These are phyloP conservation scores for Aspergillus bombycis DNA, from an alignment of 2,329 filamentous ascomycete genomes.

Conservation along the genomic window DNA sequence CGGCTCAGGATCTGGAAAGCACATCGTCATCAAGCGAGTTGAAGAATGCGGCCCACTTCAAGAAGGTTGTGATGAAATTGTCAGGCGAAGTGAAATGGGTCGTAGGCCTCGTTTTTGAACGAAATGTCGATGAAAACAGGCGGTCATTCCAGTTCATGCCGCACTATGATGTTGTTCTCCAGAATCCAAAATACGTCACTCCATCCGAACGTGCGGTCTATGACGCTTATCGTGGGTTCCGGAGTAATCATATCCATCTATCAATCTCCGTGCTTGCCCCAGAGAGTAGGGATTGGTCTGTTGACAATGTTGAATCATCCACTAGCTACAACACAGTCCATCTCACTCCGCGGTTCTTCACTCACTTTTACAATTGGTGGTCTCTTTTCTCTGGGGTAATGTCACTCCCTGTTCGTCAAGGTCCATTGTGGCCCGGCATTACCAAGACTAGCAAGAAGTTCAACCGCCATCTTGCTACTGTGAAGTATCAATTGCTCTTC, in stretches of 20 bases:
- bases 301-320: conserved; percentile 73
- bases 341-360: conserved; percentile 92
- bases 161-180: conserved; percentile 88
- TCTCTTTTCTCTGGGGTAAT: conserved; percentile 92
- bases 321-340: conserved; percentile 96
- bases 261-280: conserved; percentile 91
- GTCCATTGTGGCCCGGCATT: conserved; percentile 83
- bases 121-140: conserved; percentile 70
- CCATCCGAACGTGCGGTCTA: conserved; percentile 63
- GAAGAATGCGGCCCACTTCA: conserved; percentile 81
- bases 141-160: conserved; percentile 87
- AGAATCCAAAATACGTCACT: conserved; percentile 75
- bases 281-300: conserved; percentile 81
- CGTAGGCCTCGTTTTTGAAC: conserved; percentile 88
- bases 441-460: conserved; percentile 99
- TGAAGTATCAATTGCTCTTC: conserved; percentile 93
- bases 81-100: conserved; percentile 95
- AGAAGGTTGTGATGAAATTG: conserved; percentile 98
- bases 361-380: conserved; percentile 98
- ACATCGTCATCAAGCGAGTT: conserved; percentile 64
- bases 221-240: conserved; percentile 95
- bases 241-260: conserved; percentile 94
- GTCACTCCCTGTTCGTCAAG: conserved; percentile 92
- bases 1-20: conserved; percentile 59
- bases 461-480: conserved; percentile 91